Evolutionary conservation across 108 stramenopile genomes (phyloP).

Genomic region (Pseudonitzschia pungens): DNA sequence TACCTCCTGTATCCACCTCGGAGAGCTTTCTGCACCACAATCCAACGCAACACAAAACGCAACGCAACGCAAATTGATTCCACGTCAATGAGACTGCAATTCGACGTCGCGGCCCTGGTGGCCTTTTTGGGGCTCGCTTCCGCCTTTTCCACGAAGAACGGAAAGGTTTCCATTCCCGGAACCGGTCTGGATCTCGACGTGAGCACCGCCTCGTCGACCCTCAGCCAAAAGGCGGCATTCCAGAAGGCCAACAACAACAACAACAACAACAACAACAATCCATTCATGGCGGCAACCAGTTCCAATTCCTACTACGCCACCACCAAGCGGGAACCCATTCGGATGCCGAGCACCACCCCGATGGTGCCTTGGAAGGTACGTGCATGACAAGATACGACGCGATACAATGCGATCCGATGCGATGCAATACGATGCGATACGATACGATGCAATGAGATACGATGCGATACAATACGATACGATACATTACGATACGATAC

Average conservation of each 20-base stretch:
- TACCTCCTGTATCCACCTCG: no score
- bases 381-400: neutral
- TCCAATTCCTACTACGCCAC: neutral
- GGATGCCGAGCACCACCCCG: constrained; percentile 80
- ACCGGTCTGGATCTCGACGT: neutral
- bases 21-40: no score
- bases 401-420: no score
- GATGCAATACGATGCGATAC: no score
- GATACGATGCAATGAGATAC: no score
- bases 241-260: constrained; percentile 15
- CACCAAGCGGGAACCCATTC: constrained; percentile 58
- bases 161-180: neutral
- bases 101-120: neutral
- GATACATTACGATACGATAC: no score
- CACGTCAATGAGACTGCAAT: constrained; percentile 4
- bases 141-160: neutral
- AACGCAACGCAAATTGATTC: no score
- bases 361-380: constrained; percentile 81
- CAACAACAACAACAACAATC: constrained; percentile 10
- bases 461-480: no score
- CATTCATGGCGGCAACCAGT: constrained; percentile 4
- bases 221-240: constrained; percentile 12
- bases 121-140: neutral
- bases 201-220: neutral
- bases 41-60: no score